These are phyloP conservation scores for Aegilops bicornis DNA, from an alignment of 176 grass and related monocot genomes.

Conservation along the genomic window DNA sequence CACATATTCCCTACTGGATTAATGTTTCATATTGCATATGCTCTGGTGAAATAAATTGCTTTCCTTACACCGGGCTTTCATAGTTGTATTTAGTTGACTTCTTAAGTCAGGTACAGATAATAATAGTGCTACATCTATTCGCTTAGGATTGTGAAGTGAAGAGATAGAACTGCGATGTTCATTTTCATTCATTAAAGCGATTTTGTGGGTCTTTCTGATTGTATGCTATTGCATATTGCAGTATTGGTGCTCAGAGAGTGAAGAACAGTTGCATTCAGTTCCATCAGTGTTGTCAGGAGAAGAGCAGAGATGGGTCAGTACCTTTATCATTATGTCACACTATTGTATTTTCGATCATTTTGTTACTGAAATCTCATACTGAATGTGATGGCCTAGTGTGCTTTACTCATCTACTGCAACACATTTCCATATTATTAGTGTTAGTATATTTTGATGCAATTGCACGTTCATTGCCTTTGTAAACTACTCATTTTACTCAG, in stretches of 20 bases:
- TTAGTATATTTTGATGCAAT: background rate
- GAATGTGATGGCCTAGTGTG: background rate
- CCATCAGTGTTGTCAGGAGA: conserved; percentile 31
- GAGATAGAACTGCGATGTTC: background rate
- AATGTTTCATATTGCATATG: too few species aligned
- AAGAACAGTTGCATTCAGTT: conserved; percentile 46
- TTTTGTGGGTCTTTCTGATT: conserved; percentile 15
- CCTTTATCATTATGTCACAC: background rate
- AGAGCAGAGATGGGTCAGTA: conserved; percentile 56
- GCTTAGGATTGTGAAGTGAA: background rate
- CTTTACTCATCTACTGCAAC: background rate
- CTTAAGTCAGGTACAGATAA: too few species aligned
- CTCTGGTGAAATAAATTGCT: background rate
- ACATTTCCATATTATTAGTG: background rate
- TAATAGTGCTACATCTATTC: too few species aligned
- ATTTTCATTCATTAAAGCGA: background rate
- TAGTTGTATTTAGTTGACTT: background rate
- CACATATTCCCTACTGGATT: too few species aligned
- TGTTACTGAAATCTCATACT: background rate
- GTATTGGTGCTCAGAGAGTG: conserved; percentile 62
- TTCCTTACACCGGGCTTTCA: background rate
- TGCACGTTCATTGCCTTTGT: background rate
- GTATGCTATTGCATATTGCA: conserved; percentile 29
- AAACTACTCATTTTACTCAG: background rate
- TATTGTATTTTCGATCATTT: background rate